Conservation (phyloP, 495 filamentous ascomycete genomes). For the Penicillium steckii region DNA sequence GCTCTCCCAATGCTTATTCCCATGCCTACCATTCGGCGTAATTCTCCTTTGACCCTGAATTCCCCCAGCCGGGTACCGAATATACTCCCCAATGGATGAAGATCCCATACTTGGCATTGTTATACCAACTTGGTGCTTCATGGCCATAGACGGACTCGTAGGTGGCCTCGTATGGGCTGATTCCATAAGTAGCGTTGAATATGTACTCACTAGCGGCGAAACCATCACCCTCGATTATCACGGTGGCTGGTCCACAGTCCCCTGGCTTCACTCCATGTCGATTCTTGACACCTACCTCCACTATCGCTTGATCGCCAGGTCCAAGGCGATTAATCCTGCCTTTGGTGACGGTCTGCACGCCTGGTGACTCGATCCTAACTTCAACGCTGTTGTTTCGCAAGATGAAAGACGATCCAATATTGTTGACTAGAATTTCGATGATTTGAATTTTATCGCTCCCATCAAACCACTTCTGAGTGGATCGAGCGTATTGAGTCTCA, state of each 20-base stretch:
- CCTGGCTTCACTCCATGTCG: constrained; percentile 10
- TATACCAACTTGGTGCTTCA: constrained; percentile 53
- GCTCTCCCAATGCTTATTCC: background rate
- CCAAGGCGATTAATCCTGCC: constrained; percentile 47
- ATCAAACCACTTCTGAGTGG: constrained; percentile 52
- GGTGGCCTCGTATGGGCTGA: constrained; percentile 29
- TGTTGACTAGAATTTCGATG: constrained; percentile 52
- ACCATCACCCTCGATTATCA: constrained; percentile 25
- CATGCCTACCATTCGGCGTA: constrained; percentile 52
- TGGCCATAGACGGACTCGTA: constrained; percentile 43
- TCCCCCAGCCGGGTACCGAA: constrained; percentile 55
- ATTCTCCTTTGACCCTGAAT: constrained; percentile 44
- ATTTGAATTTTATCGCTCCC: constrained; percentile 45
- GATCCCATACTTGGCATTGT: constrained; percentile 53
- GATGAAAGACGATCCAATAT: constrained; percentile 42
- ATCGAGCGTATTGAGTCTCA: constrained; percentile 47
- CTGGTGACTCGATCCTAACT: constrained; percentile 33
- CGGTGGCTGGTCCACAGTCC: constrained; percentile 22
- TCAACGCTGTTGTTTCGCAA: constrained; percentile 35
- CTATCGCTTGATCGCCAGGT: constrained; percentile 51
- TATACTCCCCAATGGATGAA: constrained; percentile 60
- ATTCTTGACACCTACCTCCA: constrained; percentile 45
- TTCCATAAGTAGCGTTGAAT: constrained; percentile 35
- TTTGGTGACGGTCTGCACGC: constrained; percentile 34
- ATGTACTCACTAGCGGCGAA: constrained; percentile 20